phyloP scores from a whole-genome alignment of 495 filamentous ascomycete species.

The Hypoxylon lienhwacheense region DNA sequence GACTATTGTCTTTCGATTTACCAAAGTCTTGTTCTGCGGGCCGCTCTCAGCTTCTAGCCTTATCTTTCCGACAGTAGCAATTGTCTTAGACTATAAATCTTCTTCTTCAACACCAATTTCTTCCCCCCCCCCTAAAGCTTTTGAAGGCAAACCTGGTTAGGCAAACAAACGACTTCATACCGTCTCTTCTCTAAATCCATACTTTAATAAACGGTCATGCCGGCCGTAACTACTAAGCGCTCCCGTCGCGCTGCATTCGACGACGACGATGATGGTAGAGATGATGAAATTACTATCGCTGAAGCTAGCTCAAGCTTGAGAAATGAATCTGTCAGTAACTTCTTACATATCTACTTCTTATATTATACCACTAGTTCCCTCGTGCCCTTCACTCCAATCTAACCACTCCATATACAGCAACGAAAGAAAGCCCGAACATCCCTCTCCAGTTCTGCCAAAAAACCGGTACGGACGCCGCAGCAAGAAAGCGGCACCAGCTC shows the following conservation, averaged over 20 bases:
- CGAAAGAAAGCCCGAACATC: constrained; percentile 52
- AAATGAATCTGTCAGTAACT: constrained; percentile 49
- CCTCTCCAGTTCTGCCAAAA: constrained; percentile 24
- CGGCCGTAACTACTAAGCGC: constrained; percentile 54
- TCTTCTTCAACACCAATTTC: neutral
- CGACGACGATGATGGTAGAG: constrained; percentile 52
- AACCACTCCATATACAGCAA: constrained; percentile 32
- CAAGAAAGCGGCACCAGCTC: constrained; percentile 38
- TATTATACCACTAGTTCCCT: too few species aligned
- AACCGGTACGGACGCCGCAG: constrained; percentile 29
- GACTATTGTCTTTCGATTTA: too few species aligned
- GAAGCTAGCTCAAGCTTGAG: constrained; percentile 50
- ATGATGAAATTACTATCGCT: constrained; percentile 51
- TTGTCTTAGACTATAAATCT: constrained; percentile 12
- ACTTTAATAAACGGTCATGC: constrained; percentile 17
- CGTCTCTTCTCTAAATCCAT: too few species aligned
- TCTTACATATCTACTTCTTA: neutral
- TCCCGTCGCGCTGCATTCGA: constrained; percentile 39
- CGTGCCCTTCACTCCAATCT: too few species aligned
- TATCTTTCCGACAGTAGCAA: constrained; percentile 5
- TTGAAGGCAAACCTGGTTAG: neutral
- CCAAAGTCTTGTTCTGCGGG: neutral
- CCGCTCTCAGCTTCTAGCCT: neutral
- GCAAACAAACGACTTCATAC: constrained; percentile 1
- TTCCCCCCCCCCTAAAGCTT: too few species aligned